Percentiles rank a stretch among this genome's conserved stretches.
phyloP scores from a whole-genome alignment of 257 asterid genomes.

The Ilex asprella region DNA sequence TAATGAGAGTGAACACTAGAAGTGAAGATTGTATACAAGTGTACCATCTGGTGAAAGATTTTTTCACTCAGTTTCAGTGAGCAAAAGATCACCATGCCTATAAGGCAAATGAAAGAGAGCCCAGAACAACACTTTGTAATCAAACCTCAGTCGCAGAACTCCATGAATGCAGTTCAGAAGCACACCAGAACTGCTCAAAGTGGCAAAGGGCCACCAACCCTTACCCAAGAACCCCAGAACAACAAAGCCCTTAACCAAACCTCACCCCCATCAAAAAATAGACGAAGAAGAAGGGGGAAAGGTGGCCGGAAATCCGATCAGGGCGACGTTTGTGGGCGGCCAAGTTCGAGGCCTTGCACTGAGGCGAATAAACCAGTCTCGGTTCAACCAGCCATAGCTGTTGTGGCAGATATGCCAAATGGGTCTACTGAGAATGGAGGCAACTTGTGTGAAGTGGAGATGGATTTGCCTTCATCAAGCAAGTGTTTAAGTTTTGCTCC shows the following conservation, averaged over 20 bases:
- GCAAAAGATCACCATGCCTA: conserved; percentile 50
- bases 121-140: conserved; percentile 61
- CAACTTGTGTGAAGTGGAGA: conserved; percentile 23
- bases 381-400: conserved; percentile 21
- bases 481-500: conserved; percentile 65
- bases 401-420: conserved; percentile 19
- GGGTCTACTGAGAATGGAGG: conserved; percentile 16
- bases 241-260: conserved; percentile 30
- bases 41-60: conserved; percentile 13
- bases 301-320: neutral
- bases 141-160: conserved; percentile 51
- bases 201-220: conserved; percentile 56
- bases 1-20: conserved; percentile 16
- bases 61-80: neutral
- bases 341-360: conserved; percentile 87
- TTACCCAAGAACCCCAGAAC: conserved; percentile 37
- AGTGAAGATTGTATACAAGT: conserved; percentile 12
- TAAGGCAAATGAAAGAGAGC: conserved; percentile 75
- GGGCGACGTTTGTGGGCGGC: conserved; percentile 58
- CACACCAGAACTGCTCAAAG: conserved; percentile 43
- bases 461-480: conserved; percentile 62
- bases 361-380: conserved; percentile 42
- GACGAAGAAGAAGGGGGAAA: conserved; percentile 17
- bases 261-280: conserved; percentile 66
- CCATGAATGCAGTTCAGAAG: conserved; percentile 40